phyloP scores from a whole-genome alignment of 2,329 filamentous ascomycete species.

The Alternaria longipes region DNA sequence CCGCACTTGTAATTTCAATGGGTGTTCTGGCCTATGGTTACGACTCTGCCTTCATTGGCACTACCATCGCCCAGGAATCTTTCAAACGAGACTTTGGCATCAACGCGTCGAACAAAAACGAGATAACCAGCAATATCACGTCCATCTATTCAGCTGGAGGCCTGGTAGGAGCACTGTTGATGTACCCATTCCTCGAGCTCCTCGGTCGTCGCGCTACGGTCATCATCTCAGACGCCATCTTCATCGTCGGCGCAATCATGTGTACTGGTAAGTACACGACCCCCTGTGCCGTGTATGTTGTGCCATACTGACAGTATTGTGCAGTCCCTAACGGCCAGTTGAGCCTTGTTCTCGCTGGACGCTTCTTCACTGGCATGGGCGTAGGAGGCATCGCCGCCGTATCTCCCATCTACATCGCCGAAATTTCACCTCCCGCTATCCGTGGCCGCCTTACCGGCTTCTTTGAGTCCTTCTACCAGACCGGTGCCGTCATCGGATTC shows the following conservation, averaged over 20 bases:
- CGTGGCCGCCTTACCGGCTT: conserved; percentile 71
- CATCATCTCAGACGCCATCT: conserved; percentile 57
- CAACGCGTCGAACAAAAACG: conserved; percentile 46
- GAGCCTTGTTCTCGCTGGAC: conserved; percentile 54
- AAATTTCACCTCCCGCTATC: conserved; percentile 66
- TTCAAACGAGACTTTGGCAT: conserved; percentile 58
- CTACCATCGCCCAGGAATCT: conserved; percentile 60
- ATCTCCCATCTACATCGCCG: conserved; percentile 50
- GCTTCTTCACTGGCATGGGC: conserved; percentile 52
- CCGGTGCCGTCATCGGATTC: conserved; percentile 62
- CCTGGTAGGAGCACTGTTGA: conserved; percentile 62
- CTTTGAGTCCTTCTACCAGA: conserved; percentile 72
- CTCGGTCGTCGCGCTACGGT: conserved; percentile 63
- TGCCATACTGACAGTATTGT: background rate
- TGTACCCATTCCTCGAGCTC: conserved; percentile 56
- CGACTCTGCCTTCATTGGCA: conserved; percentile 64
- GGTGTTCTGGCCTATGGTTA: conserved; percentile 59
- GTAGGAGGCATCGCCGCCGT: conserved; percentile 52
- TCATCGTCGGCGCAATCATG: conserved; percentile 53
- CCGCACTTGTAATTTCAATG: conserved; percentile 60
- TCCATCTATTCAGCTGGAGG: conserved; percentile 61
- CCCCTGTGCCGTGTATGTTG: background rate
- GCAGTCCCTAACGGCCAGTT: conserved; percentile 44
- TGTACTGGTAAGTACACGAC: conserved; percentile 36
- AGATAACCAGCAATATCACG: conserved; percentile 60